Evolutionary conservation across 805 yeast species (phyloP).

Genomic region (Ogataea degrootiae): DNA sequence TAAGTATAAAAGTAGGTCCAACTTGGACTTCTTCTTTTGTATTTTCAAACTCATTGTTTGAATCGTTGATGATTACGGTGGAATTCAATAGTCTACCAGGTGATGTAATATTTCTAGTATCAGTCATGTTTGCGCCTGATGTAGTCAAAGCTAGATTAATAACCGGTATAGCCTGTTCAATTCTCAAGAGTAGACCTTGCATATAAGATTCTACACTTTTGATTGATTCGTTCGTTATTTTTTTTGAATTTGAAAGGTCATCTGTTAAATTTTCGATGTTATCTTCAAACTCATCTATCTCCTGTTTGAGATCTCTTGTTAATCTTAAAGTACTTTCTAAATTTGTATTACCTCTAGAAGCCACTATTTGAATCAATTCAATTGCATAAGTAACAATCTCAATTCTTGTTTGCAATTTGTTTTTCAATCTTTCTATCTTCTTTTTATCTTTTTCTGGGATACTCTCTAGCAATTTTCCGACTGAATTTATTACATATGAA

Average conservation of each 20-base stretch:
- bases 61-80: conserved; percentile 37
- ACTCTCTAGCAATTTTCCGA: conserved; percentile 48
- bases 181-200: conserved; percentile 41
- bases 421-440: conserved; percentile 37
- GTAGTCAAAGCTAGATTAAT: conserved; percentile 62
- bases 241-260: conserved; percentile 17
- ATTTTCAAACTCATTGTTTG: conserved; percentile 29
- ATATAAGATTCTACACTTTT: conserved; percentile 47
- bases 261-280: conserved; percentile 38
- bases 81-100: conserved; percentile 68
- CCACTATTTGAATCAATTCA: conserved; percentile 58
- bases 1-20: conserved; percentile 58
- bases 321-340: conserved; percentile 50
- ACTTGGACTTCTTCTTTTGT: conserved; percentile 30
- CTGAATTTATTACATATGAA: conserved; percentile 63
- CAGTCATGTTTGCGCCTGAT: conserved; percentile 56
- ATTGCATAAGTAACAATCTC: conserved; percentile 61
- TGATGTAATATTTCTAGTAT: conserved; percentile 44
- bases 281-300: conserved; percentile 53
- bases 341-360: conserved; percentile 57
- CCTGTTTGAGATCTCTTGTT: conserved; percentile 50
- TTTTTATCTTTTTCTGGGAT: conserved; percentile 51
- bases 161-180: conserved; percentile 67
- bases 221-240: conserved; percentile 28
- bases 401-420: conserved; percentile 51